Percentiles rank a stretch among this genome's conserved stretches.
These are phyloP conservation scores for Anethum foeniculum DNA, from an alignment of 140 eudicot species.

Conservation along the genomic window DNA sequence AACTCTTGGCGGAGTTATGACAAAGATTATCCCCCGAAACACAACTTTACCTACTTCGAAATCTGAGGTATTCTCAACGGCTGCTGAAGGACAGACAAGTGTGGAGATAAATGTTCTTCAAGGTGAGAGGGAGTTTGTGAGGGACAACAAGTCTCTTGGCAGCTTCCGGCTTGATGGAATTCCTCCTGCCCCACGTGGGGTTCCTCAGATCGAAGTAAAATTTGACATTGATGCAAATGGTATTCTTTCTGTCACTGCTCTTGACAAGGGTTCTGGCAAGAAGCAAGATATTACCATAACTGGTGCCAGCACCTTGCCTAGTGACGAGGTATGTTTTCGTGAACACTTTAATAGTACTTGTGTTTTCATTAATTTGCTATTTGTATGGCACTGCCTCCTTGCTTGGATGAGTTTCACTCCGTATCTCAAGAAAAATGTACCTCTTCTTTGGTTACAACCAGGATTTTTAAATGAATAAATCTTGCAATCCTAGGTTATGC, in stretches of 20 bases:
- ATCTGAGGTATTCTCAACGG: constrained; percentile 92
- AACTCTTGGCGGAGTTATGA: constrained; percentile 97
- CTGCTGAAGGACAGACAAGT: constrained; percentile 97
- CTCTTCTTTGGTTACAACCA: not conserved
- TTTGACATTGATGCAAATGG: constrained; percentile 96
- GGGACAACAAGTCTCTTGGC: constrained; percentile 89
- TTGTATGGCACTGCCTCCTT: not conserved
- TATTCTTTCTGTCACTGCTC: constrained; percentile 72
- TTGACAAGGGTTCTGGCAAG: constrained; percentile 90
- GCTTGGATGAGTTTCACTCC: not conserved
- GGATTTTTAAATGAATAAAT: not conserved
- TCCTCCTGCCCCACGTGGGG: constrained; percentile 97
- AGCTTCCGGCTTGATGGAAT: constrained; percentile 93
- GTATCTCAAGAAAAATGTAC: not conserved
- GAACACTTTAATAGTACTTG: not conserved
- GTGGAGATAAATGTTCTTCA: constrained; percentile 88
- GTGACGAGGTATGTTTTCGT: constrained; percentile 56
- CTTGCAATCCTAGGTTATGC: not conserved
- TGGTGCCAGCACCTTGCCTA: constrained; percentile 95
- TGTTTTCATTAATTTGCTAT: not conserved
- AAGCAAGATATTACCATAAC: constrained; percentile 94
- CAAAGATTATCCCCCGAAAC: constrained; percentile 82
- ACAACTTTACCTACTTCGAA: constrained; percentile 88
- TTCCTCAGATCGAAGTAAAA: constrained; percentile 90
- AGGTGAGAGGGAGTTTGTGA: constrained; percentile 90